Evolutionary conservation across 2,329 filamentous ascomycete genomes (phyloP).

Genomic region (Teratosphaeria epicoccoides): DNA sequence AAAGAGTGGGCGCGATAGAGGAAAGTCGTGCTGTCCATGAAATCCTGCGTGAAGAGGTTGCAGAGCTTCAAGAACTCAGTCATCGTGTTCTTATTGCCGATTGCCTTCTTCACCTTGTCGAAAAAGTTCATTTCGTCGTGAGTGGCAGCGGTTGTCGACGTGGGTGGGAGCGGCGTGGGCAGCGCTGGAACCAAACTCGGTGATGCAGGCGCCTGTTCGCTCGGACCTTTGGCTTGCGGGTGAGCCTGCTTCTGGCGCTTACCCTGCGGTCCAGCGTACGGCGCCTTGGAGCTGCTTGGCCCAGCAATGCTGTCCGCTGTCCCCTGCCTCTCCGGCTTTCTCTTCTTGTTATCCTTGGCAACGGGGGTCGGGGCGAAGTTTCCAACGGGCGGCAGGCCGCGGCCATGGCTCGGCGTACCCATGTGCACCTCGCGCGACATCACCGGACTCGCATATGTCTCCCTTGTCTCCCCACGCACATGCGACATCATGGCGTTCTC

Average conservation of each 20-base stretch:
- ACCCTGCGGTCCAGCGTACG: conserved; percentile 24
- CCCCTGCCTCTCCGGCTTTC: conserved; percentile 55
- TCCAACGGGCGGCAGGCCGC: conserved; percentile 72
- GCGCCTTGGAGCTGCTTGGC: conserved; percentile 14
- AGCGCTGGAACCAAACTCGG: conserved; percentile 81
- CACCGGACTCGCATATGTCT: conserved; percentile 31
- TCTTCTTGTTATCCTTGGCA: conserved; percentile 73
- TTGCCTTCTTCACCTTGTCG: conserved; percentile 90
- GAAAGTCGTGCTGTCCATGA: conserved; percentile 77
- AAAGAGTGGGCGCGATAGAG: conserved; percentile 75
- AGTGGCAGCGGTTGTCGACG: conserved; percentile 59
- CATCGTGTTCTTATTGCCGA: conserved; percentile 83
- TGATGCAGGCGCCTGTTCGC: conserved; percentile 49
- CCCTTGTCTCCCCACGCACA: conserved; percentile 39
- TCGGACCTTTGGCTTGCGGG: conserved; percentile 18
- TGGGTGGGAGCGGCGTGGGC: conserved; percentile 75
- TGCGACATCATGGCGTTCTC: conserved; percentile 58
- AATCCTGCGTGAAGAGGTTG: conserved; percentile 85
- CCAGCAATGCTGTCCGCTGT: conserved; percentile 33
- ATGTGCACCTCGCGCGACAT: conserved; percentile 30
- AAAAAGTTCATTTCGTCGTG: conserved; percentile 88
- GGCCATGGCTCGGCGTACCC: conserved; percentile 22
- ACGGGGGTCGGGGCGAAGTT: conserved; percentile 83
- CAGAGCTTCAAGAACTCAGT: conserved; percentile 95
- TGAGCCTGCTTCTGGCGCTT: conserved; percentile 68